Evolutionary conservation across 2,329 filamentous ascomycete genomes (phyloP), one percentile per base, ranked within the genome.

Genomic region (Helminthosporium solani): DNA sequence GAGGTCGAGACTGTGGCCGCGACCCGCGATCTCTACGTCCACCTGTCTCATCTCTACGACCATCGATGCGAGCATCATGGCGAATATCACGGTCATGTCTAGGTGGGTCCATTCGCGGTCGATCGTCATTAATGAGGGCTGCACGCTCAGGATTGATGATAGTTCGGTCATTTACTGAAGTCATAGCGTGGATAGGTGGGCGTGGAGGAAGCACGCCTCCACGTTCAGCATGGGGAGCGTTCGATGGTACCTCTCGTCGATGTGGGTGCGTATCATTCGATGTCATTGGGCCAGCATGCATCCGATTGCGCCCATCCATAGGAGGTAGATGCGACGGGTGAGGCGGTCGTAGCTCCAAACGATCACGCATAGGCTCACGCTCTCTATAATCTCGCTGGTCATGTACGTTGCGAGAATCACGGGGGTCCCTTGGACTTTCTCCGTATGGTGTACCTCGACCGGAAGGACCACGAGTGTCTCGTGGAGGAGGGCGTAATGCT

Each of bases 141-240:
- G 72, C 65, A 16, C 74, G 72, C 15, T 69, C 73, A 9, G 73
- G 72, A 43, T 76, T 75, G 33, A 76, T 66, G 19, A 57, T 52
- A 8, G 57, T 51, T 14, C 61, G 51, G 33, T 64, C 60, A 20
- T 38, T 50, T 21, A 50, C 43, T 16, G 57, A 36, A 7, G 55
- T 42, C 15, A 50, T 33, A 18, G 47, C 45, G 33, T 52, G 47
- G 31, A 49, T 40, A 11, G 50, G 31, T n/a, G 45, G 52, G 40
- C 61, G 63, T 15, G 54, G 45, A n/a, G 48, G 47, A 20, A 55
- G 46, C 23, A 40, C 36, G 19, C 61, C 56, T 18, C 41, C 42
- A 5, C 64, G 64, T 11, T 68, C 67, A n/a, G 44, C 44, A 33
- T 58, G 58, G 18, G 57, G 55, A 12, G 47, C 42, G 19, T 56